These are phyloP conservation scores for Asterophora parasitica DNA, from an alignment of 768 basidiomycete genomes.

Conservation along the genomic window DNA sequence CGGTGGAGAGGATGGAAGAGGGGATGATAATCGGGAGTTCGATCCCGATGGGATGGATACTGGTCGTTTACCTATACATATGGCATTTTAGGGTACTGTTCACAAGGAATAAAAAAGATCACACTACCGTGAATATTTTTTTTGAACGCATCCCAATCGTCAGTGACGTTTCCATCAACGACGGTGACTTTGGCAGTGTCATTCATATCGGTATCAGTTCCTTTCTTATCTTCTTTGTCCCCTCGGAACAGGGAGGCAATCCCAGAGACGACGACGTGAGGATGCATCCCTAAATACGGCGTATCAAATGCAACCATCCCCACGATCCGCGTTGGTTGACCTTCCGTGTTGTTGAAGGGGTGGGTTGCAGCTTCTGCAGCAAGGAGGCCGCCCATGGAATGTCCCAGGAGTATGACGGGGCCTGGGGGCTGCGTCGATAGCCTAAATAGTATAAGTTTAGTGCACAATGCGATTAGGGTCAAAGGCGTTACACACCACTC, in stretches of 20 bases:
- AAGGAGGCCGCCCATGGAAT: constrained; percentile 60
- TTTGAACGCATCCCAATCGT: constrained; percentile 47
- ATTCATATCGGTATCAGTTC: constrained; percentile 40
- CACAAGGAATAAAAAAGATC: neutral
- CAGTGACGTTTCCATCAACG: constrained; percentile 41
- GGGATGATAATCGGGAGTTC: constrained; percentile 14
- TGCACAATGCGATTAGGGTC: neutral
- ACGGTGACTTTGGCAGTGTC: constrained; percentile 36
- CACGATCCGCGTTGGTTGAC: constrained; percentile 39
- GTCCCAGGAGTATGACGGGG: constrained; percentile 49
- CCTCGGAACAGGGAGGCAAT: constrained; percentile 47
- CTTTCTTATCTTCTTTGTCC: constrained; percentile 20
- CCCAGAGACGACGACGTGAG: constrained; percentile 53
- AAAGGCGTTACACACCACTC: constrained; percentile 37
- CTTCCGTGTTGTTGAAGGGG: constrained; percentile 30
- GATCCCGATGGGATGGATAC: constrained; percentile 4
- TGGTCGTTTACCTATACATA: constrained; percentile 4
- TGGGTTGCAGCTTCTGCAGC: constrained; percentile 52
- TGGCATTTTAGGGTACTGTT: neutral
- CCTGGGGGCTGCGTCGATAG: constrained; percentile 50
- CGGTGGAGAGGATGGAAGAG: constrained; percentile 8
- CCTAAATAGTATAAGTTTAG: constrained; percentile 27
- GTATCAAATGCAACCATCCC: constrained; percentile 57
- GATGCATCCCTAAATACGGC: constrained; percentile 59
- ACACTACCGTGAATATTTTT: constrained; percentile 24